Evolutionary conservation across 2,329 filamentous ascomycete genomes (phyloP), one percentile per base, ranked within the genome.

Genomic region (Ophiostoma ips): DNA sequence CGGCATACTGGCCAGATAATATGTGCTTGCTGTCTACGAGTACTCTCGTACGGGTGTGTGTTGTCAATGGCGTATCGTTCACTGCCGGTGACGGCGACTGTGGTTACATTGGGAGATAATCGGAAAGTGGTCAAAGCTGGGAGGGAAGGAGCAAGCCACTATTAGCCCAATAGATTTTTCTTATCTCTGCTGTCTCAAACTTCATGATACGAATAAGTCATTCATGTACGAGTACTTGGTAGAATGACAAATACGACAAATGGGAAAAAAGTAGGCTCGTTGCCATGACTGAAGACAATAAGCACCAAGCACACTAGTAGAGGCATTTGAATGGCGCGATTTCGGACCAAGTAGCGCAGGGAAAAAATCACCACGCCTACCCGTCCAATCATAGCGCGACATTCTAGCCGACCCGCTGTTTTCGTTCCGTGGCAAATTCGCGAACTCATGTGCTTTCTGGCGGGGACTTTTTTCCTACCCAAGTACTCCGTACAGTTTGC

Each of bases 371-470:
- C 33, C 13, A 13, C 34, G 43, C 13, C 36, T 50, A 16, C 8
- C 13, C 9, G 34, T 13, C 51, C 48, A 53, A 53, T 53, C n/a
- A 46, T 46, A 53, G 24, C 51, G 51, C 49, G 51, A 43, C 51
- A n/a, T 33, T 35, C 40, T 30, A 49, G 19, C 28, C 31, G 45
- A 15, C 40, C 51, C 46, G 15, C 31, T 45, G 37, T 50, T 48
- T 16, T 37, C 16, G 33, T 37, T 46, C 41, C 15, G 49, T 50
- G 51, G 51, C 49, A 46, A 53, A 46, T 31, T 53, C 51, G 51
- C 51, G 51, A 53, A 53, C 51, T 53, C 51, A 53, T 53, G 51
- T 53, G 51, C 51, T 50, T 49, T 45, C 37, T n/a, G n/a, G n/a
- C n/a, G n/a, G n/a, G n/a, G n/a, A n/a, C n/a, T n/a, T n/a, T n/a